Evolutionary conservation across 2,329 filamentous ascomycete species (phyloP).

Genomic region (Truncatella angustata): DNA sequence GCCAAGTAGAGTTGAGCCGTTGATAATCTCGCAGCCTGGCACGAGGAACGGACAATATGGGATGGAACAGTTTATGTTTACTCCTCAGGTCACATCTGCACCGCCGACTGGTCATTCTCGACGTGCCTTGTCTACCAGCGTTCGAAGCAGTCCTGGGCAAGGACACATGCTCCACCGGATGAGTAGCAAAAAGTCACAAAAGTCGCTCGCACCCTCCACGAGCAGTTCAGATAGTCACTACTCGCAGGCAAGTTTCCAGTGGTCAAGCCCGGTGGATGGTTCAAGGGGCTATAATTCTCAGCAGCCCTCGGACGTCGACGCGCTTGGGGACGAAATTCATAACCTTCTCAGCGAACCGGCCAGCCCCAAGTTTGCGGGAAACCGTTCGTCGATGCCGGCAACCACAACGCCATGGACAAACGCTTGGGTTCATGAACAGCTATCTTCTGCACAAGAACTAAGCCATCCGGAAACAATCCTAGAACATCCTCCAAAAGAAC

Average conservation of each 20-base stretch:
- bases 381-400: neutral
- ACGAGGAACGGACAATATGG: neutral
- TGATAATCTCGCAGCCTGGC: neutral
- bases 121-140: conserved; percentile 11
- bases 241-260: conserved; percentile 4
- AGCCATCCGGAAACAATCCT: conserved; percentile 16
- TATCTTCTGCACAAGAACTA: conserved; percentile 14
- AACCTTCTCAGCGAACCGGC: conserved; percentile 3
- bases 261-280: neutral
- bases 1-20: neutral
- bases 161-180: conserved; percentile 1
- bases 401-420: conserved; percentile 16
- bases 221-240: conserved; percentile 8
- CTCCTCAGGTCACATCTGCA: neutral
- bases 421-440: conserved; percentile 23
- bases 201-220: conserved; percentile 3
- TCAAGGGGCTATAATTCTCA: conserved; percentile 3
- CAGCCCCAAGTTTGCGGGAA: neutral
- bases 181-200: conserved; percentile 5
- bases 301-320: conserved; percentile 20
- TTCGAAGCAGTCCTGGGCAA: conserved; percentile 6
- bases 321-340: conserved; percentile 20
- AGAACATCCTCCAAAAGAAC: conserved; percentile 14
- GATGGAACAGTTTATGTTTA: neutral
- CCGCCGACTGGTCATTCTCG: conserved; percentile 7